phyloP scores from a whole-genome alignment of 768 basidiomycete species.

The Boletus insuetus region DNA sequence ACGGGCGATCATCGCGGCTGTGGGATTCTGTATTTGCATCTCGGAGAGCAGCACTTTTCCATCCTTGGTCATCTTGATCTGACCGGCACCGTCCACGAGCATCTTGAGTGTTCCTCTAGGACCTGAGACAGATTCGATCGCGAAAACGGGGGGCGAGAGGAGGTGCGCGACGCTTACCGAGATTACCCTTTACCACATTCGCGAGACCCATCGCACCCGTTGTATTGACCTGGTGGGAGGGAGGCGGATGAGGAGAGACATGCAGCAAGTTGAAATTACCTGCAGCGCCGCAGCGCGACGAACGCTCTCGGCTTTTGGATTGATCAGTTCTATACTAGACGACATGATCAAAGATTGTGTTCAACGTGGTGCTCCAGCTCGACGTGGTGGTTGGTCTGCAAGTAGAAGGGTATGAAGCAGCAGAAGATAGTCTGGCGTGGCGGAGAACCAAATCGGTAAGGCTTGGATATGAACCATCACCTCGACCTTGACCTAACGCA shows the following conservation, averaged over 20 bases:
- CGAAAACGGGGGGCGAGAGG: slow-evolving; percentile 10
- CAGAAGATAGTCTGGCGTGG: slow-evolving; percentile 9
- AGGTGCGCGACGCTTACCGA: slow-evolving; percentile 57
- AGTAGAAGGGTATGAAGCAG: not conserved
- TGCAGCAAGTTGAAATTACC: slow-evolving; percentile 43
- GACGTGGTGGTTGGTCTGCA: slow-evolving; percentile 13
- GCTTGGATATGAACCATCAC: slow-evolving; percentile 31
- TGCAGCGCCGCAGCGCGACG: slow-evolving; percentile 87
- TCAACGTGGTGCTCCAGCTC: slow-evolving; percentile 20
- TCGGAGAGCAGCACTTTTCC: slow-evolving; percentile 97
- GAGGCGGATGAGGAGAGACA: slow-evolving; percentile 21
- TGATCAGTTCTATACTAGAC: slow-evolving; percentile 91
- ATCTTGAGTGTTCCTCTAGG: slow-evolving; percentile 98
- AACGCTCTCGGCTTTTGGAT: slow-evolving; percentile 94
- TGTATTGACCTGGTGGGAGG: slow-evolving; percentile 68
- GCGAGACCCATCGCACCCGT: slow-evolving; percentile 97
- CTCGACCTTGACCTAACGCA: slow-evolving; percentile 25
- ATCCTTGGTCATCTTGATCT: slow-evolving; percentile 99
- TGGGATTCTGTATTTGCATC: slow-evolving; percentile 99
- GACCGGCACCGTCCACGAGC: slow-evolving; percentile 97
- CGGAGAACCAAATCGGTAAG: slow-evolving; percentile 34
- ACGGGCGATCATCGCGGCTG: slow-evolving; percentile 97
- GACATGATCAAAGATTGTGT: slow-evolving; percentile 43
- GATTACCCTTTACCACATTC: slow-evolving; percentile 93
- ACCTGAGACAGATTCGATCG: slow-evolving; percentile 49